Percentiles rank a stretch among this genome's conserved stretches.
Conservation (phyloP, 2,329 filamentous ascomycete genomes). For the Aspergillus intermedius region DNA sequence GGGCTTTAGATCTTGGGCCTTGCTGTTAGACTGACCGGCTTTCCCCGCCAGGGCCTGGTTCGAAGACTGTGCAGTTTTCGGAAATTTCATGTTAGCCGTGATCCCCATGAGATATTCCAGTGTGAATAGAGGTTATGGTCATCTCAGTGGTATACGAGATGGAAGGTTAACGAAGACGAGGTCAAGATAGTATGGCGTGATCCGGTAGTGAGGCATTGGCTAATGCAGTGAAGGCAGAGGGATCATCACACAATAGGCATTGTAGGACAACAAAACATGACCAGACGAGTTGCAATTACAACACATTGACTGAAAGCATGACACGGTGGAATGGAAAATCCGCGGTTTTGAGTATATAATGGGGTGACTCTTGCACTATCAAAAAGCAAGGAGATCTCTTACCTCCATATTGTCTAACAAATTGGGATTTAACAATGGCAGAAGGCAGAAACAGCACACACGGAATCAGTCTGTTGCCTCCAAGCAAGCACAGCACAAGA, state of each 20-base stretch:
- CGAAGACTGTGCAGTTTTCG: conserved; percentile 27
- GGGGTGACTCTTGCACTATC: not conserved
- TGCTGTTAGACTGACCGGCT: conserved; percentile 27
- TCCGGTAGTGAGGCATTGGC: too few relatives aligned
- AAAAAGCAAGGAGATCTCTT: not conserved
- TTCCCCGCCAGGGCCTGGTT: conserved; percentile 20
- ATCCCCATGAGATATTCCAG: not conserved
- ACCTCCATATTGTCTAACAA: not conserved
- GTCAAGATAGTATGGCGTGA: too few relatives aligned
- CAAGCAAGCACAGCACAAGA: not conserved
- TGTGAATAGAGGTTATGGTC: not conserved
- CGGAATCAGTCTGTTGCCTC: not conserved
- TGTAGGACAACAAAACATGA: not conserved
- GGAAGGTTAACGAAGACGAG: not conserved
- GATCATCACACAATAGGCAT: not conserved
- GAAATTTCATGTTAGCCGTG: conserved; percentile 32
- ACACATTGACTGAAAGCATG: not conserved
- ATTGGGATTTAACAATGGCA: not conserved
- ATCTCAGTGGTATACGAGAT: not conserved
- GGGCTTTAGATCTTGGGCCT: conserved; percentile 62
- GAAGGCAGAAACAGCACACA: not conserved
- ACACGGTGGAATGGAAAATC: not conserved
- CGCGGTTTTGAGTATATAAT: not conserved
- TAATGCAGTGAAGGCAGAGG: too few relatives aligned
- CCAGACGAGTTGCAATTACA: not conserved